phyloP scores from a whole-genome alignment of 345 rosid species.

The Brassica napus region Da-Ae NC_063447.1:16176501-16177000 shows the following conservation, averaged over 20 bases:
- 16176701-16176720: conserved; percentile 26
- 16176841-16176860: conserved; percentile 23
- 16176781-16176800: conserved; percentile 39
- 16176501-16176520: conserved; percentile 37
- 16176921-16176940: conserved; percentile 78
- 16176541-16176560: conserved; percentile 7
- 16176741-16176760: conserved; percentile 31
- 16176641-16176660: conserved; percentile 44
- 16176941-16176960: conserved; percentile 91
- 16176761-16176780: conserved; percentile 52
- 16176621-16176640: conserved; percentile 56
- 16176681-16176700: conserved; percentile 22
- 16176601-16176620: conserved; percentile 58
- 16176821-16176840: conserved; percentile 28
- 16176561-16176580: neutral
- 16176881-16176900: conserved; percentile 77
- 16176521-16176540: neutral
- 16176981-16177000: neutral
- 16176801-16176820: conserved; percentile 43
- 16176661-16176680: conserved; percentile 38
- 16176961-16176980: conserved; percentile 59
- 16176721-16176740: conserved; percentile 36
- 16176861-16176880: conserved; percentile 32
- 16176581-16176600: conserved; percentile 26
- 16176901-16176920: conserved; percentile 93